Conservation (phyloP, 192 early-diverging fungal species). For the Phlyctochytrium bullatum region DNA sequence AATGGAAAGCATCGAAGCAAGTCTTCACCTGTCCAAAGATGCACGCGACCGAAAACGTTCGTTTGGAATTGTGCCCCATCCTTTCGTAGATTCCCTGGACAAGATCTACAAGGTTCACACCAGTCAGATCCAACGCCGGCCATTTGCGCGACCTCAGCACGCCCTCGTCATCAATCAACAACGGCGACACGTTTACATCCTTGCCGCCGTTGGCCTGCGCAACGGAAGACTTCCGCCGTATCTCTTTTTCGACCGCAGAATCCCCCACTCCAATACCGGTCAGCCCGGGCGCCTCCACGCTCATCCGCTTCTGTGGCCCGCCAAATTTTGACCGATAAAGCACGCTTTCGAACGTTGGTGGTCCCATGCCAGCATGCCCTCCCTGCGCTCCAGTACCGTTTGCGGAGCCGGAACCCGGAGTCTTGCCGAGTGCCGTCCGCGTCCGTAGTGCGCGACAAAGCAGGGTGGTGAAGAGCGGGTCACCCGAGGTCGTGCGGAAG, state of each 20-base stretch:
- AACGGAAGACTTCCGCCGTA: too few relatives aligned
- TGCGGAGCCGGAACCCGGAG: too few relatives aligned
- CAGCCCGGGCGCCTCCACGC: too few relatives aligned
- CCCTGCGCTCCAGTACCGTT: too few relatives aligned
- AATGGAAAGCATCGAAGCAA: neutral
- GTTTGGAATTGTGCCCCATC: neutral
- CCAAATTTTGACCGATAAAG: too few relatives aligned
- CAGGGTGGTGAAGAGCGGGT: neutral
- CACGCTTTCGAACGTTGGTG: too few relatives aligned
- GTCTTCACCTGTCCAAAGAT: neutral
- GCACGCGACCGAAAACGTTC: neutral
- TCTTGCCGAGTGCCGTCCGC: neutral
- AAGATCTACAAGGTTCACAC: neutral
- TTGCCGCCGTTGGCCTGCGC: too few relatives aligned
- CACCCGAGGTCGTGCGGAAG: neutral
- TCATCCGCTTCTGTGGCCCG: too few relatives aligned
- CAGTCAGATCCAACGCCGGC: constrained; percentile 1
- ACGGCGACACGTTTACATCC: too few relatives aligned
- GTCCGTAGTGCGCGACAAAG: neutral
- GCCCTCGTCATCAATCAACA: constrained; percentile 2
- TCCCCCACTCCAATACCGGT: too few relatives aligned
- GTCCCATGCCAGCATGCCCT: neutral
- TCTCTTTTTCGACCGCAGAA: too few relatives aligned
- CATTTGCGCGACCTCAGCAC: neutral
- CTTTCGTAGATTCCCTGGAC: neutral